Conservation (phyloP, 139 green algal species). For the Monoraphidium neglectum region DNA sequence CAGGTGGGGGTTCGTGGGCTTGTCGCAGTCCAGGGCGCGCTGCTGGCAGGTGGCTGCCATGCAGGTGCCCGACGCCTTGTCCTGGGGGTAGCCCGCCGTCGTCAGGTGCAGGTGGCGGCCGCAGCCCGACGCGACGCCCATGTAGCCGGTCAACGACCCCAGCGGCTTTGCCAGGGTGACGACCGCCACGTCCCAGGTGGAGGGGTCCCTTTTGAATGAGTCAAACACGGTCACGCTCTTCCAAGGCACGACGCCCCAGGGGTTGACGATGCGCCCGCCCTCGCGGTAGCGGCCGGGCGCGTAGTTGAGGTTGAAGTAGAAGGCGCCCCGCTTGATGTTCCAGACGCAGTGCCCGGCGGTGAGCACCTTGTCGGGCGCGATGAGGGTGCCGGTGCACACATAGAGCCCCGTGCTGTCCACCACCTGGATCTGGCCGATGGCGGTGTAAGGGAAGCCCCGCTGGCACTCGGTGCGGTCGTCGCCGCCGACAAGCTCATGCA, state of each 20-base stretch:
- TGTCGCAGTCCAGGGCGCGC: conserved; percentile 27
- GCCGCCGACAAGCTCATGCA: conserved; percentile 18
- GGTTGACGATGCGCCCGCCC: conserved; percentile 35
- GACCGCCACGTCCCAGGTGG: conserved; percentile 38
- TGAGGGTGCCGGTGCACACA: conserved; percentile 49
- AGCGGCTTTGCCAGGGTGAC: conserved; percentile 33
- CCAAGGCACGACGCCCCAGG: conserved; percentile 45
- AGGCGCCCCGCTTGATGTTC: conserved; percentile 36
- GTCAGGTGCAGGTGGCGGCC: conserved; percentile 16
- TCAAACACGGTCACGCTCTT: conserved; percentile 45
- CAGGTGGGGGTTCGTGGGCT: conserved; percentile 10
- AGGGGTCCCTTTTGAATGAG: conserved; percentile 28
- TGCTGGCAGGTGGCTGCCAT: conserved; percentile 29
- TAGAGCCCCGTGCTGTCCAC: conserved; percentile 40
- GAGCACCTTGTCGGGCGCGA: conserved; percentile 49
- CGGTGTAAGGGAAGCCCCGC: conserved; percentile 45
- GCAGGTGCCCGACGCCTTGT: conserved; percentile 38
- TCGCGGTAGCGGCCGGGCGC: conserved; percentile 38
- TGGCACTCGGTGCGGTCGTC: conserved; percentile 29
- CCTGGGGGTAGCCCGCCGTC: conserved; percentile 42
- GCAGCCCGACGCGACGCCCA: conserved; percentile 45
- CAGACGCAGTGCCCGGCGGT: conserved; percentile 59
- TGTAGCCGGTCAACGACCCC: conserved; percentile 37
- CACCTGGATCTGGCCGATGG: conserved; percentile 49
- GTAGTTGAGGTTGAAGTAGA: conserved; percentile 48